These are phyloP conservation scores for Trichoderma sp. DNA, from an alignment of 2,329 filamentous ascomycete species.

Conservation along the genomic window DNA sequence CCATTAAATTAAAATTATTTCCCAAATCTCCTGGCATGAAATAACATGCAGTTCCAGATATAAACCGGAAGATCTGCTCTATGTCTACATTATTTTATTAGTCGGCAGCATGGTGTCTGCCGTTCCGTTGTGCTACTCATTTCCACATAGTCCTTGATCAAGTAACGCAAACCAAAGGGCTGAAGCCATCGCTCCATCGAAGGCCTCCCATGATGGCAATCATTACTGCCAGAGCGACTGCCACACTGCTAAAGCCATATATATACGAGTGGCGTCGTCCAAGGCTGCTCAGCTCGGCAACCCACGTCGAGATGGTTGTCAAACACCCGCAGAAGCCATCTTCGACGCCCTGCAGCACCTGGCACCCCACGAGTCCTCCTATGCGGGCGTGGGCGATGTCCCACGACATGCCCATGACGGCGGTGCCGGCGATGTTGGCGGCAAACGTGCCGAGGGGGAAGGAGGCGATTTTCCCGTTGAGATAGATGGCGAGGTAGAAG, in stretches of 20 bases:
- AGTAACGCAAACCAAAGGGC: constrained; percentile 35
- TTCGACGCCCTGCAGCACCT: constrained; percentile 63
- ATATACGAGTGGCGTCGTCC: constrained; percentile 57
- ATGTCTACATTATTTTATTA: neutral
- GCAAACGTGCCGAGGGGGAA: constrained; percentile 87
- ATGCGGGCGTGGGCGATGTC: constrained; percentile 68
- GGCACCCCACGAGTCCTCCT: constrained; percentile 59
- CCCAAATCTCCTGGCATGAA: neutral
- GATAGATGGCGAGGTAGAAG: constrained; percentile 65
- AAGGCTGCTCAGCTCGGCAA: constrained; percentile 55
- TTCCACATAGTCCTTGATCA: neutral
- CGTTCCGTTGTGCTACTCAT: neutral
- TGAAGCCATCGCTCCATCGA: constrained; percentile 63
- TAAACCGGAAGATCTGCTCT: neutral
- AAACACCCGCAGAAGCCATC: constrained; percentile 66
- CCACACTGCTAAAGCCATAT: constrained; percentile 63
- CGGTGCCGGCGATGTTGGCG: constrained; percentile 76
- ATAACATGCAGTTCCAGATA: neutral
- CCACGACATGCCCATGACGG: constrained; percentile 70
- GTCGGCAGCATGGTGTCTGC: neutral
- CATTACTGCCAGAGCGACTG: constrained; percentile 55
- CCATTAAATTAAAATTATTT: neutral
- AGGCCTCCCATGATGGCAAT: constrained; percentile 73
- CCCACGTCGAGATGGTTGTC: constrained; percentile 67
- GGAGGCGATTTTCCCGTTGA: constrained; percentile 63